Base-by-base conservation (phyloP, 2,329 filamentous ascomycete species). In the Coniella lustricola region DNA sequence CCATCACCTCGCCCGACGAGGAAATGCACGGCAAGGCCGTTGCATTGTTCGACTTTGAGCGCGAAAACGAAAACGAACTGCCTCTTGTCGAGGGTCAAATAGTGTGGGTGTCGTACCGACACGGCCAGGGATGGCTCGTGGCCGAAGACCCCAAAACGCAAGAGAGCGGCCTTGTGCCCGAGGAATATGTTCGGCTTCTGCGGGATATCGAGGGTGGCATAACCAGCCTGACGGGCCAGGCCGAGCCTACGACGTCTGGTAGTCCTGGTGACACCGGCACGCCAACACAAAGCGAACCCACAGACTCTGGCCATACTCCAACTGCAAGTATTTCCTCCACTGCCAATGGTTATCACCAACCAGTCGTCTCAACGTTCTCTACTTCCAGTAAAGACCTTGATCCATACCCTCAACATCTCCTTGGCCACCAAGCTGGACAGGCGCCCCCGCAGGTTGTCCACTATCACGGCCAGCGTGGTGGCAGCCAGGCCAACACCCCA, bases 11-110 rank as follows among this genome's bases (percentile, higher is more conserved):
- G 13, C 90, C 90, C 4, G 93, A 97, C 64, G 91, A 97, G 68
- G 90, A 97, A 65, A 96, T 96, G 80, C 90, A 96, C 62, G 93
- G 93, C 42, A 95, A 95, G 64, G 90, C 90, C 10, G 88, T 98
- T 22, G 93, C 93, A 7, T 74, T 98, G 18, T 98, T 95, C 63
- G 90, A 96, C 63, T 98, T 98, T 67, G 84, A 84, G 58, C 81
- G 90, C 29, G 91, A 97, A 66, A 96, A 97, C 64, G 90, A 96
- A 64, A 98, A 97, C 62, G 93, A 98, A 66, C 72, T 98, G 49
- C 89, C 90, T 3, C 72, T 98, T 40, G 83, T 88, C 1, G 93
- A 98, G 67, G 93, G 93, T 5, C 93, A 98, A 62, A 88, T 96
- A 49, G 95, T 98, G 49, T 86, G 93, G 73, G 90, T 98, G 20